Conservation (phyloP, 495 filamentous ascomycete genomes). For the Hypoxylon lenormandii region DNA sequence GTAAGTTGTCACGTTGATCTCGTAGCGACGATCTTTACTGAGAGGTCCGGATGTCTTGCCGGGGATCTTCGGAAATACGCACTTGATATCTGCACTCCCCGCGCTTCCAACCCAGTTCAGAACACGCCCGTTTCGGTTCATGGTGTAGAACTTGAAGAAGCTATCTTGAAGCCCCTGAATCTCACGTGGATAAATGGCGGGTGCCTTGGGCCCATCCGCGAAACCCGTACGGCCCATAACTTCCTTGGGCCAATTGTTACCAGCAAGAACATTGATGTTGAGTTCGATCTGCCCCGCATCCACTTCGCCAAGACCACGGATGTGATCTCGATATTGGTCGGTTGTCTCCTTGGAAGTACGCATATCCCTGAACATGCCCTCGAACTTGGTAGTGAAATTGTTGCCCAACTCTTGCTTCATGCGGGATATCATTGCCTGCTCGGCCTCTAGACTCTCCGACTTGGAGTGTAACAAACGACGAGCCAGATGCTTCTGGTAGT, state of each 20-base stretch:
- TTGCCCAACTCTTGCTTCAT: constrained; percentile 97
- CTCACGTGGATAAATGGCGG: constrained; percentile 77
- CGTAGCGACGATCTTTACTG: constrained; percentile 80
- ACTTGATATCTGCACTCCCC: constrained; percentile 87
- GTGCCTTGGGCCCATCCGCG: constrained; percentile 64
- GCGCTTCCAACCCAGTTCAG: constrained; percentile 79
- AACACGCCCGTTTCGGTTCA: constrained; percentile 84
- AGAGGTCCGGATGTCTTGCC: constrained; percentile 71
- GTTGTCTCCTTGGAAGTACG: constrained; percentile 87
- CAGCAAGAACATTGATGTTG: constrained; percentile 85
- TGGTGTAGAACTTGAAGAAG: constrained; percentile 89
- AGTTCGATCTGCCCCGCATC: constrained; percentile 80
- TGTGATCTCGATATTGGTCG: constrained; percentile 75
- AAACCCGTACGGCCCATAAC: constrained; percentile 68
- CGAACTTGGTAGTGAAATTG: constrained; percentile 88
- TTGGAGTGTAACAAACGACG: constrained; percentile 85
- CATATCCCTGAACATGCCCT: constrained; percentile 99
- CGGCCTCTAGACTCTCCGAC: constrained; percentile 86
- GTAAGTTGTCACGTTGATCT: constrained; percentile 92
- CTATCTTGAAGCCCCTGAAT: constrained; percentile 82
- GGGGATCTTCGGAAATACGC: constrained; percentile 74
- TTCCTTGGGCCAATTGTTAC: constrained; percentile 93
- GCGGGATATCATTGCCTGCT: constrained; percentile 93
- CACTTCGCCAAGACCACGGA: constrained; percentile 70
- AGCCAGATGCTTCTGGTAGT: constrained; percentile 97